phyloP scores from a whole-genome alignment of 139 green algal genomes.

The Raphidocelis subcapitata region DNA sequence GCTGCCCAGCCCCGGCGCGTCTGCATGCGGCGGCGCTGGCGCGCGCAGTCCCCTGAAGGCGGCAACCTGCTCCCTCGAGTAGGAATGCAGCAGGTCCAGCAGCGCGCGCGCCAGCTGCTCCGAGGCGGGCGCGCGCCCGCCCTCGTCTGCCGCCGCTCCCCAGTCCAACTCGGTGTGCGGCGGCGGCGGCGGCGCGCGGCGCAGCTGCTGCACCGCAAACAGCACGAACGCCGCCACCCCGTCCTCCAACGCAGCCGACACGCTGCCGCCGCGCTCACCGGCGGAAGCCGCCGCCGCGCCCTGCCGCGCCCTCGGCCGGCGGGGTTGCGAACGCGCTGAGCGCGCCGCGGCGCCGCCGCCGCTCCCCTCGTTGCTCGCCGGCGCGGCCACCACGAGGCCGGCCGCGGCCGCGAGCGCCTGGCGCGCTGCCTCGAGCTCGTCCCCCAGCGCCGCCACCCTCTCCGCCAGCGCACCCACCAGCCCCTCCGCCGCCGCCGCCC shows the following conservation, averaged over 20 bases:
- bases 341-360: neutral
- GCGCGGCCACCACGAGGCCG: conserved; percentile 3
- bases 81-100: conserved; percentile 21
- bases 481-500: too few relatives aligned
- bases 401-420: conserved; percentile 15
- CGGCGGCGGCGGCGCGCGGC: neutral
- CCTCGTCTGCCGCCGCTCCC: neutral
- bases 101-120: conserved; percentile 21
- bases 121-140: neutral
- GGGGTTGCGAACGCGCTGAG: neutral
- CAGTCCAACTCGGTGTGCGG: neutral
- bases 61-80: neutral
- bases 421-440: conserved; percentile 14
- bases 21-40: neutral
- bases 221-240: conserved; percentile 25
- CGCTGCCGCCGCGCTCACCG: neutral
- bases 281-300: neutral
- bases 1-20: neutral
- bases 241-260: conserved; percentile 8
- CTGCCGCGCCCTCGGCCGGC: neutral
- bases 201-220: conserved; percentile 19
- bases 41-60: conserved; percentile 4
- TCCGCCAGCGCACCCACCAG: conserved; percentile 3
- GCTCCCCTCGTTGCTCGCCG: neutral
- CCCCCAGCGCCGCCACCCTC: neutral